Evolutionary conservation across 2,329 filamentous ascomycete species (phyloP), one percentile per base, ranked within the genome.

Genomic region (Sporothrix euskadiensis): DNA sequence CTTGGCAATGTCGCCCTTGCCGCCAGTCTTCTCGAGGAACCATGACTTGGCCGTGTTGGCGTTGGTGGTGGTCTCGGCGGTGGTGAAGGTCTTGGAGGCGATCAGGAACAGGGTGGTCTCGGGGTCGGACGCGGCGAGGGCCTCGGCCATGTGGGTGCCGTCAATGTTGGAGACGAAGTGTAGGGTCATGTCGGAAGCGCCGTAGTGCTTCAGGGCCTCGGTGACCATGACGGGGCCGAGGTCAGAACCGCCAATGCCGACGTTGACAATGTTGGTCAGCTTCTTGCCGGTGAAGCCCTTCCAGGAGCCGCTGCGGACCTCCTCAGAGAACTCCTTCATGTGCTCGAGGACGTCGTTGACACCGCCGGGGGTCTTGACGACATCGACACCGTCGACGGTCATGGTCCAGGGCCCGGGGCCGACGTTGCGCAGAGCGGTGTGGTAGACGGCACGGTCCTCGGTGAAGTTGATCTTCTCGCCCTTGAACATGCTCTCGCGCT

Each of bases 121-220:
- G 68, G 95, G 95, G 83, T 99, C 90, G 9, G 95, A 97, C 79
- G 90, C 85, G 81, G 90, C 91, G 75, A 98, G 89, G 69, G 96
- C 94, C 85, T 99, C 96, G 66, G 94, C 93, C 82, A 98, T 94
- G 86, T 99, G 96, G 72, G 96, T 99, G 78, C 96, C 96, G 82
- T 99, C 96, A 81, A 99, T 98, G 88, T 99, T 99, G 86, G 95
- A 98, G 78, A 99, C 96, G 80, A 99, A 99, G 88, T 98, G 95
- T 63, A 98, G 89, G 76, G 91, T 98, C 85, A 94, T 89, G 83
- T 92, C 91, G 75, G 90, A 89, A 81, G 94, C 91, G 68, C 93
- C 93, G 83, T 99, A 99, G 81, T 94, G 88, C 88, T 98, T 98
- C 79, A 99, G 89, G 63, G 96, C 94, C 85, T 99, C 96, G 56